These are phyloP conservation scores for Panicum miliaceum DNA, from an alignment of 176 grass and related monocot genomes.

Conservation along the genomic window DNA sequence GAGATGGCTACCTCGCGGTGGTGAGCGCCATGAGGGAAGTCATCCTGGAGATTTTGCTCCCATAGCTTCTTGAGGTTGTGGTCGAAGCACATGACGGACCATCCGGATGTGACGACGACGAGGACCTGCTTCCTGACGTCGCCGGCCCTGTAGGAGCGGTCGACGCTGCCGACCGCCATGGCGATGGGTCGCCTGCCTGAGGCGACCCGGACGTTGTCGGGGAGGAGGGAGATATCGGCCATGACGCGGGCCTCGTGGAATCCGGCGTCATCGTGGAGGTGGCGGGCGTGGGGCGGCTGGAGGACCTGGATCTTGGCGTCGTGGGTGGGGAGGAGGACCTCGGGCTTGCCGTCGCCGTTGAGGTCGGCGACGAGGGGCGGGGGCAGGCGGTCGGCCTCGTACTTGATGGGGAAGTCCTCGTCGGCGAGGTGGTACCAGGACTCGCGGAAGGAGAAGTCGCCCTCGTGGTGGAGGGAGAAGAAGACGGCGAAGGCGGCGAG, in stretches of 20 bases:
- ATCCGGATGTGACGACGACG: slow-evolving; percentile 93
- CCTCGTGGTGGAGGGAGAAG: slow-evolving; percentile 97
- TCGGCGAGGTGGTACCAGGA: slow-evolving; percentile 93
- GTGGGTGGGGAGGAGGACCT: slow-evolving; percentile 90
- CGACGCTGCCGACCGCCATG: slow-evolving; percentile 81
- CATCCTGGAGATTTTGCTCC: slow-evolving; percentile 88
- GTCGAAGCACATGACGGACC: slow-evolving; percentile 97
- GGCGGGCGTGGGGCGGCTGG: slow-evolving; percentile 40
- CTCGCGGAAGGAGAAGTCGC: slow-evolving; percentile 91
- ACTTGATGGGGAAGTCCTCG: slow-evolving; percentile 85
- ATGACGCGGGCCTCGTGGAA: slow-evolving; percentile 82
- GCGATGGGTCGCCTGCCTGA: slow-evolving; percentile 80
- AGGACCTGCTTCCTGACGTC: slow-evolving; percentile 72
- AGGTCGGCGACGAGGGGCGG: slow-evolving; percentile 87
- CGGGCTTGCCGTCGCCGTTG: slow-evolving; percentile 84
- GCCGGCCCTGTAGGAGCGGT: slow-evolving; percentile 62
- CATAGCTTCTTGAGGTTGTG: slow-evolving; percentile 98
- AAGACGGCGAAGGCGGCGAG: slow-evolving; percentile 95
- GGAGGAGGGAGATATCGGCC: slow-evolving; percentile 82
- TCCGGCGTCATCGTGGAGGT: slow-evolving; percentile 49
- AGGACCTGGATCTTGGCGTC: slow-evolving; percentile 90
- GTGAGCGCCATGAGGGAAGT: slow-evolving; percentile 81
- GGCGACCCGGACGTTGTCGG: slow-evolving; percentile 71
- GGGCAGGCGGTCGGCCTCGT: slow-evolving; percentile 85
- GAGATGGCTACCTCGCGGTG: slow-evolving; percentile 87